phyloP scores from a whole-genome alignment of 1,284 basidiomycete genomes.

The Heliocybe sulcata region DNA sequence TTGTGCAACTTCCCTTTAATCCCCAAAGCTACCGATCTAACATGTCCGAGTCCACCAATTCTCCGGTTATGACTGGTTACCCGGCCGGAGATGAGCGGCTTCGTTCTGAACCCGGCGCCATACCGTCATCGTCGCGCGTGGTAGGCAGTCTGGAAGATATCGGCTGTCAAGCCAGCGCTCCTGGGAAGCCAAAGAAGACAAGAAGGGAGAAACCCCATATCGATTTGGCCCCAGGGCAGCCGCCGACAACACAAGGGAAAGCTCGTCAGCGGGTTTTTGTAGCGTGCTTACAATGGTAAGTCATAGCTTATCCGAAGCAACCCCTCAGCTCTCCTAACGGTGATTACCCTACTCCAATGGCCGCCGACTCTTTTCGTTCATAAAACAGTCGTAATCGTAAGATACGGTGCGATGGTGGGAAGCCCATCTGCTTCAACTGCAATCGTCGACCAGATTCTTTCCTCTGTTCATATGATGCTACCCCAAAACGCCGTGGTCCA shows the following conservation, averaged over 20 bases:
- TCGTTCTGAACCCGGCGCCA: background rate
- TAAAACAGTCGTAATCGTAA: constrained; percentile 58
- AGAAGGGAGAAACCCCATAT: constrained; percentile 58
- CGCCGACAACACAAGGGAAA: constrained; percentile 69
- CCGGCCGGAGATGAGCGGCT: background rate
- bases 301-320: constrained; percentile 3
- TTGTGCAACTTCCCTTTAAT: background rate
- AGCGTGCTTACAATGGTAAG: constrained; percentile 69
- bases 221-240: constrained; percentile 61
- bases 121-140: background rate
- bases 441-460: constrained; percentile 15
- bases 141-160: background rate
- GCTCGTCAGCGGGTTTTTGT: constrained; percentile 69
- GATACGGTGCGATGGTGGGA: constrained; percentile 75
- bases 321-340: too few relatives aligned
- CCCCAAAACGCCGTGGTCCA: constrained; percentile 70
- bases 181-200: constrained; percentile 22
- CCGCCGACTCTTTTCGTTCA: constrained; percentile 1
- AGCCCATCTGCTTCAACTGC: constrained; percentile 69
- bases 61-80: background rate
- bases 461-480: constrained; percentile 54
- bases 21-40: background rate
- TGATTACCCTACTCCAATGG: background rate
- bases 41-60: background rate
- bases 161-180: background rate